A percentile compares a stretch with the other conserved stretches of the same genome.
These are phyloP conservation scores for Logfia minima DNA, from an alignment of 129 eudicot genomes.

Conservation along the genomic window DNA sequence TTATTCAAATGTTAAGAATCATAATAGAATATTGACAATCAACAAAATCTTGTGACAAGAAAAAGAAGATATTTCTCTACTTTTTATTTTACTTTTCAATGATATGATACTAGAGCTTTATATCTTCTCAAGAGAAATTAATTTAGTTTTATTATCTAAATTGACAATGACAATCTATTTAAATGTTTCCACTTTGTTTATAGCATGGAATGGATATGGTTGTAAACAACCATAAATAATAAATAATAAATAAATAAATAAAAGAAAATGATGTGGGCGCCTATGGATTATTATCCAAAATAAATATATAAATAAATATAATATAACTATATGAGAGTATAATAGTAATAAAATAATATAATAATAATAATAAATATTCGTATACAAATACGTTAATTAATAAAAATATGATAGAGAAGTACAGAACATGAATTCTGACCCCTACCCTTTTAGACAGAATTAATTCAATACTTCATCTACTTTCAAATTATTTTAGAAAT, in stretches of 20 bases:
- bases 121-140: not conserved
- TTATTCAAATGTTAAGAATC: not conserved
- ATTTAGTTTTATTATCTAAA: not conserved
- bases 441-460: not conserved
- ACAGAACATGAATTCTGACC: not conserved
- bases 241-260: too few species aligned
- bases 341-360: too few species aligned
- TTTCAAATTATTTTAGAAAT: not conserved
- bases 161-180: constrained; percentile 4
- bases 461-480: not conserved
- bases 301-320: too few species aligned
- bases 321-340: too few species aligned
- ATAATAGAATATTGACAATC: not conserved
- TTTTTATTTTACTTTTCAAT: not conserved
- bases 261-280: too few species aligned
- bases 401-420: not conserved
- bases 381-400: too few species aligned
- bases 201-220: not conserved
- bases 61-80: not conserved
- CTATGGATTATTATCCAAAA: not conserved
- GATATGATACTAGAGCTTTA: not conserved
- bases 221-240: too few species aligned
- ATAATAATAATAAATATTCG: too few species aligned
- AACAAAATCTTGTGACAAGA: not conserved
- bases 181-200: not conserved